A percentile compares a stretch with the other conserved stretches of the same genome.
phyloP scores from a whole-genome alignment of 148 eudicot genomes.

The Limonium bicolor region DNA sequence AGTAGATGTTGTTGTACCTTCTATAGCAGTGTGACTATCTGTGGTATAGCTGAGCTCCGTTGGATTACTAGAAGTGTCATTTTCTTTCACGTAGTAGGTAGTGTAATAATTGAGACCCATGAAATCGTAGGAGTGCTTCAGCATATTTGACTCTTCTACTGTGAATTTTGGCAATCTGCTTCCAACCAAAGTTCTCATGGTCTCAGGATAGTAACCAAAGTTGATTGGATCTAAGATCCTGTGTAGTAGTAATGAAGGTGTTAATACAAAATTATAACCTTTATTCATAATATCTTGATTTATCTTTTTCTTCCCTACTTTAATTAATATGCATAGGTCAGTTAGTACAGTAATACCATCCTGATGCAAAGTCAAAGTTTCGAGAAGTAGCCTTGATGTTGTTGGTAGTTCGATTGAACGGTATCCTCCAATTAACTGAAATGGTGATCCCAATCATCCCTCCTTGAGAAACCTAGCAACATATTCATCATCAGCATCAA shows the following conservation, averaged over 20 bases:
- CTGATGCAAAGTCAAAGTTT: background rate
- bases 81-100: constrained; percentile 14
- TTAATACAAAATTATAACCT: too few relatives aligned
- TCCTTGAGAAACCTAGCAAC: background rate
- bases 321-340: too few relatives aligned
- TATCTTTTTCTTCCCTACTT: background rate
- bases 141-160: constrained; percentile 13
- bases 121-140: constrained; percentile 21
- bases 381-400: background rate
- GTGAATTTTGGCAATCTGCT: constrained; percentile 23
- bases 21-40: constrained; percentile 9
- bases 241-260: background rate
- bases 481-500: background rate
- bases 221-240: constrained; percentile 41
- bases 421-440: background rate
- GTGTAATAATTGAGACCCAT: constrained; percentile 25
- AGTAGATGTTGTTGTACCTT: constrained; percentile 9
- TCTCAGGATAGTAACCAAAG: constrained; percentile 20
- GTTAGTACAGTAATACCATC: too few relatives aligned
- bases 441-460: background rate
- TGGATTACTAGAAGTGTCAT: constrained; percentile 7
- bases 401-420: background rate
- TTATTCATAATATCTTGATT: too few relatives aligned
- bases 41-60: constrained; percentile 10
- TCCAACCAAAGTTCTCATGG: constrained; percentile 13